Percentiles rank a stretch among this genome's conserved stretches.
phyloP scores from a whole-genome alignment of 108 stramenopile species.

The Nannochloropsis gaditana region DNA sequence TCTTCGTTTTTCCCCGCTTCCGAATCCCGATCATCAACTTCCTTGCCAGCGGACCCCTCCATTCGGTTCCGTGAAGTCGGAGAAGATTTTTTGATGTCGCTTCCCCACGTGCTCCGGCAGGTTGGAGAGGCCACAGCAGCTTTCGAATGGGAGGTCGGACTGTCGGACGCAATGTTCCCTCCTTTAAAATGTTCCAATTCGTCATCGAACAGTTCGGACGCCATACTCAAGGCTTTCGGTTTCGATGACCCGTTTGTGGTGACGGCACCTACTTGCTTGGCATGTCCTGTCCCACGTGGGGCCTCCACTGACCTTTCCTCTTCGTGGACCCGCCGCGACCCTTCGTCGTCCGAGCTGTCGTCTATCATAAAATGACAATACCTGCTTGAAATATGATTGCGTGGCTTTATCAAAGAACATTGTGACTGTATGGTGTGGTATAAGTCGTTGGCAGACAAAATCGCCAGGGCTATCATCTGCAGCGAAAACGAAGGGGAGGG shows the following conservation, averaged over 20 bases:
- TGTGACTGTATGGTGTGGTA: no score
- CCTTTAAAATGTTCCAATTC: neutral
- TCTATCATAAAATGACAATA: neutral
- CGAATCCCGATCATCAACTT: neutral
- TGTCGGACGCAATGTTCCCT: neutral
- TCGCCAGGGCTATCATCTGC: no score
- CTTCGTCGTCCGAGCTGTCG: slow-evolving; percentile 17
- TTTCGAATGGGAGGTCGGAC: neutral
- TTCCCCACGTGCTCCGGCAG: neutral
- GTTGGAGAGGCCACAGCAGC: neutral
- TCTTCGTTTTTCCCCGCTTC: neutral
- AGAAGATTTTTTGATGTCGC: neutral
- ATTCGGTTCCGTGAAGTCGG: neutral
- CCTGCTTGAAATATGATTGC: no score
- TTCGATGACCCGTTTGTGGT: neutral
- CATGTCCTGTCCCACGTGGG: neutral
- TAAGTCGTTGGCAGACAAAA: no score
- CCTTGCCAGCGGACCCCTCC: slow-evolving; percentile 1
- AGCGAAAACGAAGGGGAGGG: no score
- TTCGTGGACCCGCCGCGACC: neutral
- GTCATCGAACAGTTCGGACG: neutral
- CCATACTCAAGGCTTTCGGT: neutral
- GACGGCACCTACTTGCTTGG: neutral
- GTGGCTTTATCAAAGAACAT: no score
- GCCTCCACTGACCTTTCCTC: neutral